Evolutionary conservation across 1,284 basidiomycete genomes (phyloP), one percentile per base, ranked within the genome.

Genomic region (Cerioporus squamosus): DNA sequence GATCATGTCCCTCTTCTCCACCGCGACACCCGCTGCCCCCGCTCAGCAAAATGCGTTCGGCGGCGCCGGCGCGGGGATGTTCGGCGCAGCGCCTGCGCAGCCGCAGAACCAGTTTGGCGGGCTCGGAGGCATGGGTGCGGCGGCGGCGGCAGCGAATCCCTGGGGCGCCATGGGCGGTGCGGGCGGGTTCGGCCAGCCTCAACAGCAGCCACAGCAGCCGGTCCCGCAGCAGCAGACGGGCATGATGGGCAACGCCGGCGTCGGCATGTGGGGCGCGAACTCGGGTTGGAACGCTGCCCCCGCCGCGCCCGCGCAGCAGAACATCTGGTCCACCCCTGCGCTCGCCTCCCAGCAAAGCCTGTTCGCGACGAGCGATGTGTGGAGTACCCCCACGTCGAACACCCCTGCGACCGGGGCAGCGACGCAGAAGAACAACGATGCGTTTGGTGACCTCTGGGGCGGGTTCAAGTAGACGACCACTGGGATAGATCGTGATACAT

Each of bases 1-100:
- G 65, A 96, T 97, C 66, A 79, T 97, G 40, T 94, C 91, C 0
- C 82, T 96, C 45, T 96, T 94, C 71, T 85, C 89, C n/a, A 67
- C 82, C 7, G 66, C 81, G 3, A 53, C 79, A 6, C 66, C 76
- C 12, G 65, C 73, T 0, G 60, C 77, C 0, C 66, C 77, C 7
- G 63, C 73, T 8, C 61, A 72, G 23, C 58, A 63, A 59, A 62
- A 40, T 15, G 54, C 60, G 38, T 64, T 61, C 24, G 58, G 54
- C 3, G 57, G 51, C 10, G 33, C 33, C 12, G 33, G 33, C 1
- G 53, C 40, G 6, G 57, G 57, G 1, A 3, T 44, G 46, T 59
- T 56, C 33, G 56, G 59, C 2, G 50, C 55, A 15, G 64, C 64
- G 54, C 60, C 75, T 12, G 62, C 72, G 29, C 64, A 66, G 59